Evolutionary conservation across 352 stramenopile genomes (phyloP).

Genomic region (Plasmopara muralis): DNA sequence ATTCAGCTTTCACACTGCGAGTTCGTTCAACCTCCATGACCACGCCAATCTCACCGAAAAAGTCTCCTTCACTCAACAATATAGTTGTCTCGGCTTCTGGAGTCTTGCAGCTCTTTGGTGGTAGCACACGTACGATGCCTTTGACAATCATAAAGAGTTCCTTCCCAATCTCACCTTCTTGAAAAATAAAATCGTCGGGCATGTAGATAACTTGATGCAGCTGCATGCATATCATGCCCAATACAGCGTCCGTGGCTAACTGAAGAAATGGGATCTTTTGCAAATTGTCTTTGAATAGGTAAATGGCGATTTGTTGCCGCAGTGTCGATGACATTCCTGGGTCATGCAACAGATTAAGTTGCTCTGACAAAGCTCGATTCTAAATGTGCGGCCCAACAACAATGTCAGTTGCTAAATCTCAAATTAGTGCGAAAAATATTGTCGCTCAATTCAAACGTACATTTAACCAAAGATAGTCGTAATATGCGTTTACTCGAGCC

Average conservation of each 20-base stretch:
- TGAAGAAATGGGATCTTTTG: constrained; percentile 71
- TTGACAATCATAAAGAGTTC: constrained; percentile 74
- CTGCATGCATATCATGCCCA: constrained; percentile 71
- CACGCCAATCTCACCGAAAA: constrained; percentile 60
- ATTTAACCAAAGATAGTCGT: constrained; percentile 71
- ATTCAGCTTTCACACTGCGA: constrained; percentile 53
- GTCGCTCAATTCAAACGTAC: constrained; percentile 15
- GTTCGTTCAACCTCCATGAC: constrained; percentile 66
- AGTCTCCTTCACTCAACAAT: constrained; percentile 51
- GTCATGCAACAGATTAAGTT: constrained; percentile 54
- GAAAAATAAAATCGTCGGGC: constrained; percentile 56
- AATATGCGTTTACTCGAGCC: constrained; percentile 50
- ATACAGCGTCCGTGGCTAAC: constrained; percentile 44
- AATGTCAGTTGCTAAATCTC: constrained; percentile 1
- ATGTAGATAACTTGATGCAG: constrained; percentile 63
- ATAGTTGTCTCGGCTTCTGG: constrained; percentile 34
- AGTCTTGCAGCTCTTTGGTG: constrained; percentile 26
- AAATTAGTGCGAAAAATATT: background rate
- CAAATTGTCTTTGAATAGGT: constrained; percentile 63
- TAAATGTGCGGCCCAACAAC: constrained; percentile 4
- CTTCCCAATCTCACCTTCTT: constrained; percentile 55
- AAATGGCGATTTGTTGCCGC: constrained; percentile 55
- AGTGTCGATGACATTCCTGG: constrained; percentile 52
- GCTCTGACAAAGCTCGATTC: constrained; percentile 52
- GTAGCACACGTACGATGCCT: constrained; percentile 51